Conservation (phyloP, 805 yeast species). For the Monosporozyma aquatica region DNA sequence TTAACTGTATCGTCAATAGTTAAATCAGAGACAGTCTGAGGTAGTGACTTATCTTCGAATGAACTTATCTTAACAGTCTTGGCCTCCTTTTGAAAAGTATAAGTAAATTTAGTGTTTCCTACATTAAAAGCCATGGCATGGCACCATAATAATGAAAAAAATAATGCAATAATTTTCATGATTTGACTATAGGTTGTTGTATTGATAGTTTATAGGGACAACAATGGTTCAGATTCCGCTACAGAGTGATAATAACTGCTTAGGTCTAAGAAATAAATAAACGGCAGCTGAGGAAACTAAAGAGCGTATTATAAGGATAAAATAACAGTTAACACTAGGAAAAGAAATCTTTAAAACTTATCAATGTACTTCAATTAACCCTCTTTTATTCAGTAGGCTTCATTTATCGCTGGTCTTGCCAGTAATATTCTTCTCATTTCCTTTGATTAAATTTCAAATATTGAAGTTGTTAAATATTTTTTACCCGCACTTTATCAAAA, state of each 20-base stretch:
- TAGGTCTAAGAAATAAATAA: no score
- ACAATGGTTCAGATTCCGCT: no score
- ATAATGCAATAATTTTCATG: slow-evolving; percentile 1
- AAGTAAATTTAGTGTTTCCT: slow-evolving; percentile 5
- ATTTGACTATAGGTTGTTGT: background rate
- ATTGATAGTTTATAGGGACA: background rate
- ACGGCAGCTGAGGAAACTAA: no score
- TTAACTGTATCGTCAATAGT: slow-evolving; percentile 13
- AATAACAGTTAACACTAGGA: no score
- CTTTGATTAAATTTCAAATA: background rate
- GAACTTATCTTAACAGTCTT: slow-evolving; percentile 5
- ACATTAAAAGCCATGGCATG: slow-evolving; percentile 5
- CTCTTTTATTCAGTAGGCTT: no score
- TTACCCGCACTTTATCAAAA: background rate
- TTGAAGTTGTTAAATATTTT: background rate
- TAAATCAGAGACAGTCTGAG: slow-evolving; percentile 3
- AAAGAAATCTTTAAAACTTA: no score
- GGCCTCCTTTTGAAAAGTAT: background rate
- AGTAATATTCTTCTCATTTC: background rate
- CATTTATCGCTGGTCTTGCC: background rate
- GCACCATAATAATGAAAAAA: slow-evolving; percentile 3
- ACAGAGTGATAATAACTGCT: background rate
- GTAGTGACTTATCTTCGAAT: slow-evolving; percentile 4
- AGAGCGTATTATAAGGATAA: no score
- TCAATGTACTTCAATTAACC: no score